Percentiles rank a stretch among this genome's conserved stretches.
Conservation (phyloP, 2,329 filamentous ascomycete species). For the Thielaviopsis populi region DNA sequence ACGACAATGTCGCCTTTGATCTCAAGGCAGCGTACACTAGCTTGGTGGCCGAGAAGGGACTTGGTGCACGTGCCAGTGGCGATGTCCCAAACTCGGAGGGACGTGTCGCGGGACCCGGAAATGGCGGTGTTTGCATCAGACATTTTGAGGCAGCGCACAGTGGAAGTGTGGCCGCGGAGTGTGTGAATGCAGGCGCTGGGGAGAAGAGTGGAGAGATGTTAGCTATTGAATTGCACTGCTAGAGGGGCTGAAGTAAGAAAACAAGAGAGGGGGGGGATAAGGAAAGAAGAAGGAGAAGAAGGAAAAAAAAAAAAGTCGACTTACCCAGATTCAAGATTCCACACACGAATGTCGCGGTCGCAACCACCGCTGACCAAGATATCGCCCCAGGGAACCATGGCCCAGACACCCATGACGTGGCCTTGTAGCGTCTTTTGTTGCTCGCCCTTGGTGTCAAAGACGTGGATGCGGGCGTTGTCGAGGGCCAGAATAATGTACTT, state of each 20-base stretch:
- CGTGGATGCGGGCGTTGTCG: constrained; percentile 96
- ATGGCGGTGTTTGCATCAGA: constrained; percentile 87
- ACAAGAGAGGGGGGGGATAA: background rate
- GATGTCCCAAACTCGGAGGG: constrained; percentile 89
- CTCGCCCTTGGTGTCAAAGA: constrained; percentile 84
- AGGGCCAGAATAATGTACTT: constrained; percentile 97
- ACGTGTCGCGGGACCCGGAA: constrained; percentile 89
- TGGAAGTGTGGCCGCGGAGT: constrained; percentile 87
- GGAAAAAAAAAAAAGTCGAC: constrained; percentile 21
- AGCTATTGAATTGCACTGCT: background rate
- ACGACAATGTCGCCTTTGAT: constrained; percentile 94
- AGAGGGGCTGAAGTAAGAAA: no score
- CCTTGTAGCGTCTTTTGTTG: constrained; percentile 80
- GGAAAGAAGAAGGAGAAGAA: no score
- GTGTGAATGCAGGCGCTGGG: constrained; percentile 59
- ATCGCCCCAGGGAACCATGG: constrained; percentile 97
- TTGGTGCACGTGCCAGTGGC: constrained; percentile 75
- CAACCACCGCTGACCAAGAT: constrained; percentile 90
- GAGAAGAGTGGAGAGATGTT: constrained; percentile 17
- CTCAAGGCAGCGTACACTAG: constrained; percentile 85
- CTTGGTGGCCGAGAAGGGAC: constrained; percentile 85
- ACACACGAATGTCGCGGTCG: constrained; percentile 90
- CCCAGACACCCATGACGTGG: constrained; percentile 99
- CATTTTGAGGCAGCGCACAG: constrained; percentile 95
- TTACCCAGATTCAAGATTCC: constrained; percentile 88